Percentiles rank a stretch among this genome's conserved stretches.
Evolutionary conservation across 2,329 filamentous ascomycete genomes (phyloP).

Genomic region (Trichoderma gracile): DNA sequence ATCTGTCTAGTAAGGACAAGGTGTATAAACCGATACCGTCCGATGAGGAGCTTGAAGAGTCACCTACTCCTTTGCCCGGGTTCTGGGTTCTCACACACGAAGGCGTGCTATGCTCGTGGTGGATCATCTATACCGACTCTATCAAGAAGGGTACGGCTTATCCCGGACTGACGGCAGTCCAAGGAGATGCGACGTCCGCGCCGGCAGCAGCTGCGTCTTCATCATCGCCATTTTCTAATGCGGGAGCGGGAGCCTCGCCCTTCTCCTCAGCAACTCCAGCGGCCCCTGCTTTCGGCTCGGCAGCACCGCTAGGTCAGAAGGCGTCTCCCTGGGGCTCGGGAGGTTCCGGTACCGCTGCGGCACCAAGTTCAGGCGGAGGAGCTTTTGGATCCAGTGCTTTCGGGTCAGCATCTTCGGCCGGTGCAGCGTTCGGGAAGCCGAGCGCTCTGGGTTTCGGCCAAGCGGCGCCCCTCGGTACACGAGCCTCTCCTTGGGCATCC

Average conservation of each 20-base stretch:
- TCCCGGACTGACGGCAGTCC: conserved; percentile 62
- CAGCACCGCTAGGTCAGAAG: conserved; percentile 52
- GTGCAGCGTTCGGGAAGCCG: conserved; percentile 52
- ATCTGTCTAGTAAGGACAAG: conserved; percentile 79
- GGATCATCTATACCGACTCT: conserved; percentile 87
- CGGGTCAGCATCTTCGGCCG: conserved; percentile 41
- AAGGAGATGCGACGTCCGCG: conserved; percentile 39
- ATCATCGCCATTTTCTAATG: conserved; percentile 37
- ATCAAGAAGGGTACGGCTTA: conserved; percentile 74
- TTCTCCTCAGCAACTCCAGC: conserved; percentile 46
- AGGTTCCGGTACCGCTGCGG: conserved; percentile 34
- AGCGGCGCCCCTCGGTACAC: conserved; percentile 49
- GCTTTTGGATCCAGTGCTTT: conserved; percentile 51
- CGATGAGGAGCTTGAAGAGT: conserved; percentile 76
- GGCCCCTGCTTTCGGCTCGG: conserved; percentile 49
- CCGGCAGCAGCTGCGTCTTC: conserved; percentile 35
- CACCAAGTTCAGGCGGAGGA: conserved; percentile 37
- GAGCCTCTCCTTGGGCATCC: conserved; percentile 56
- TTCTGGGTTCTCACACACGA: conserved; percentile 87
- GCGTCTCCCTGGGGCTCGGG: conserved; percentile 53
- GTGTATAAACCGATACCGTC: conserved; percentile 75
- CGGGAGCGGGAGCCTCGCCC: conserved; percentile 35
- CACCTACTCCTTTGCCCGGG: conserved; percentile 76
- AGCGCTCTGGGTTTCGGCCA: conserved; percentile 56
- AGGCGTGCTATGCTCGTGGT: conserved; percentile 83